These are phyloP conservation scores for Apocynum venetum DNA, from an alignment of 257 asterid genomes.

Conservation along the genomic window DNA sequence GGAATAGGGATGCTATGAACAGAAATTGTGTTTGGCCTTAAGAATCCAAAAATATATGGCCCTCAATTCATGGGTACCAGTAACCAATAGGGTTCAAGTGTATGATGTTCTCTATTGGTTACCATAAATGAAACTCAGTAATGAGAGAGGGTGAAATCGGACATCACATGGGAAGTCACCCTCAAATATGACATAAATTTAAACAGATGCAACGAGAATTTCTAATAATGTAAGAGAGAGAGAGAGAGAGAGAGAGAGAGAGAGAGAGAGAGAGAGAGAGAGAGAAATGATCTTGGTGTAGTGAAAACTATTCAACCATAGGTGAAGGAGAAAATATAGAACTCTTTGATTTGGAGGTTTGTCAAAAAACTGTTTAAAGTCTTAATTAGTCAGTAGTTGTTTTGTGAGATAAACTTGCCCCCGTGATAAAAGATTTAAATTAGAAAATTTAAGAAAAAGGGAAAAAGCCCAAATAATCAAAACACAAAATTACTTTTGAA, in stretches of 20 bases:
- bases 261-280: constrained; percentile 21
- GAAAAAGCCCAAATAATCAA: too few species aligned
- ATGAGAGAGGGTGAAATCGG: constrained; percentile 27
- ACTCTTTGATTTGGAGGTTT: not conserved
- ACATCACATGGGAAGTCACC: constrained; percentile 42
- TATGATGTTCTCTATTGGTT: constrained; percentile 29
- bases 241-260: not conserved
- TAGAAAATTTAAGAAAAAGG: too few species aligned
- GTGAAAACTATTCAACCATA: constrained; percentile 23
- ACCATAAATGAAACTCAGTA: constrained; percentile 34
- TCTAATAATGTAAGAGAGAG: constrained; percentile 27
- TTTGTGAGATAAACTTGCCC: too few species aligned
- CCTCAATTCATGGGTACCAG: not conserved
- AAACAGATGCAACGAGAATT: not conserved
- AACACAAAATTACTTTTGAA: too few species aligned
- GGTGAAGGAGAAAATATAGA: not conserved
- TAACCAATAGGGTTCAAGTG: constrained; percentile 19
- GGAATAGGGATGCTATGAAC: too few species aligned
- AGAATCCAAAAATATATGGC: not conserved
- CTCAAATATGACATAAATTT: constrained; percentile 26
- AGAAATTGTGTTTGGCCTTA: too few species aligned
- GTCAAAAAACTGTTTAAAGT: too few species aligned
- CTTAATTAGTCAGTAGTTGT: too few species aligned
- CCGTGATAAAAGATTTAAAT: too few species aligned
- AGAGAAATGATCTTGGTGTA: not conserved